phyloP scores from a whole-genome alignment of 306 rosid genomes.

The Comarum palustre region DNA sequence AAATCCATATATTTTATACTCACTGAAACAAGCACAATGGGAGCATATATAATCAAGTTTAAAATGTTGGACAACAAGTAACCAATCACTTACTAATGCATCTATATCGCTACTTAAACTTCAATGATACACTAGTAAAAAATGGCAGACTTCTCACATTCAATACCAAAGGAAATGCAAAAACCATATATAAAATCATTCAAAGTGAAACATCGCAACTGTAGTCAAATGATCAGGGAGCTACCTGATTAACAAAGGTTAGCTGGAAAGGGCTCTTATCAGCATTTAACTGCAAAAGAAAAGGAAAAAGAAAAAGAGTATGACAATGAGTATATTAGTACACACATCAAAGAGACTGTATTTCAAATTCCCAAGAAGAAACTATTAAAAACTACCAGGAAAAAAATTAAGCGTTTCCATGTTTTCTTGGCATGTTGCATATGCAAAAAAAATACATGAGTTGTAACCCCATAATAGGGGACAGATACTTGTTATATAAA shows the following conservation, averaged over 20 bases:
- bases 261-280: conserved; percentile 96
- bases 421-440: not conserved
- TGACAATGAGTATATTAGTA: conserved; percentile 23
- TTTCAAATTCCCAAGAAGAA: not conserved
- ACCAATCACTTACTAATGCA: not conserved
- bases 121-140: not conserved
- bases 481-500: not conserved
- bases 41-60: not conserved
- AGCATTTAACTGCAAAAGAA: conserved; percentile 74
- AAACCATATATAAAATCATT: not conserved
- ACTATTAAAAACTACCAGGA: not conserved
- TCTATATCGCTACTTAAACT: not conserved
- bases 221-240: conserved; percentile 23
- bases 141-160: conserved; percentile 1
- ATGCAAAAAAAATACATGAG: not conserved
- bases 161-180: not conserved
- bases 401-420: not conserved
- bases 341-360: not conserved
- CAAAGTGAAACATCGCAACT: not conserved
- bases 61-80: not conserved
- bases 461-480: not conserved
- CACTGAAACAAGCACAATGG: not conserved
- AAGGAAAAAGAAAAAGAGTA: conserved; percentile 18
- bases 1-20: conserved; percentile 15
- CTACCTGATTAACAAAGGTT: conserved; percentile 96